phyloP scores from a whole-genome alignment of 176 grass and related monocot species.

The Bonia amplexicaulis region DNA sequence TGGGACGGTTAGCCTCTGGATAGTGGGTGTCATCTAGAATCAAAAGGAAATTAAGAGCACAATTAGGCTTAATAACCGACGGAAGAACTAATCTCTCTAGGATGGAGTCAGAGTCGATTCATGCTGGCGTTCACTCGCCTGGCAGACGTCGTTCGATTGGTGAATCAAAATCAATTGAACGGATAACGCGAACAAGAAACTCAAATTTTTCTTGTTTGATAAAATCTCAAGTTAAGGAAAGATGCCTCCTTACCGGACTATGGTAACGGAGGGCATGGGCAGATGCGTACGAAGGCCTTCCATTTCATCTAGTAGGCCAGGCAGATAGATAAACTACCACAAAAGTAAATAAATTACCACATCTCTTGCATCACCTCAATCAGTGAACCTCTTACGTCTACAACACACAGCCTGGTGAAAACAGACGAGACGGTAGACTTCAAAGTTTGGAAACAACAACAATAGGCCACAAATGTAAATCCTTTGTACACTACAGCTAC shows the following conservation, averaged over 20 bases:
- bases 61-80: background rate
- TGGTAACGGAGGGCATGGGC: background rate
- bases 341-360: background rate
- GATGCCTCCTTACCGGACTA: background rate
- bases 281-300: background rate
- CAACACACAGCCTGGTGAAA: background rate
- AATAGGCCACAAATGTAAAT: background rate
- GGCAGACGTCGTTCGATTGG: background rate
- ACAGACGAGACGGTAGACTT: background rate
- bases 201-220: background rate
- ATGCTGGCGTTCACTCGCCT: background rate
- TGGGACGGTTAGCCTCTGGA: background rate
- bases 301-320: background rate
- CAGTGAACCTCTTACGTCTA: background rate
- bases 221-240: background rate
- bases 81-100: background rate
- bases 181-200: background rate
- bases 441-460: background rate
- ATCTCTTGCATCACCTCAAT: background rate
- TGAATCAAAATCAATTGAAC: background rate
- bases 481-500: constrained; percentile 31
- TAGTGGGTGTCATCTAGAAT: background rate
- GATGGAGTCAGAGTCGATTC: background rate
- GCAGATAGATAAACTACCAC: background rate
- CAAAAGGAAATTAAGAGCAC: background rate